Conservation (phyloP, 2,329 filamentous ascomycete species). For the Cladophialophora immunda region DNA sequence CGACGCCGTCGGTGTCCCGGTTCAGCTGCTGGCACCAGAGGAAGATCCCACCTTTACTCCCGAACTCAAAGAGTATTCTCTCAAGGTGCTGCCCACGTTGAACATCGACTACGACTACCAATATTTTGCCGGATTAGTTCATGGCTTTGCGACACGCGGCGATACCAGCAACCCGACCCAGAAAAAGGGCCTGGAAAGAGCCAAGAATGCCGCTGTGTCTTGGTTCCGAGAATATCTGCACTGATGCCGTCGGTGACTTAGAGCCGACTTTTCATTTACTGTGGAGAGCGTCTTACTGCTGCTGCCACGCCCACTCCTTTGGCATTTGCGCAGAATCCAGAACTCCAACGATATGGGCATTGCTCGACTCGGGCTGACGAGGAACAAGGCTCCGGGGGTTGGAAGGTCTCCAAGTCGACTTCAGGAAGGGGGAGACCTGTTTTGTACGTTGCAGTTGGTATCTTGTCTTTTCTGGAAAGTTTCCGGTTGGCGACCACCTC, state of each 20-base stretch:
- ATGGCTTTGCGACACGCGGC: conserved; percentile 58
- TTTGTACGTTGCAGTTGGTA: background rate
- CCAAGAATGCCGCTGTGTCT: conserved; percentile 57
- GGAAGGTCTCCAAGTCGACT: background rate
- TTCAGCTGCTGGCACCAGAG: conserved; percentile 64
- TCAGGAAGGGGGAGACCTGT: background rate
- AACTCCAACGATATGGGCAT: background rate
- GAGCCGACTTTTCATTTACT: too few relatives aligned
- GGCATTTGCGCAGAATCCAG: background rate
- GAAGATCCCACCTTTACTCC: conserved; percentile 53
- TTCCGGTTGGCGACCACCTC: background rate
- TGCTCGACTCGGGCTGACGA: background rate
- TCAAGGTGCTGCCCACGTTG: conserved; percentile 50
- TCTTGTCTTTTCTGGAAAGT: background rate
- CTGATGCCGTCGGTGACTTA: background rate
- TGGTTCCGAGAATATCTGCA: conserved; percentile 50
- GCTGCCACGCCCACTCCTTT: conserved; percentile 3
- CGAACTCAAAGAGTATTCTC: conserved; percentile 58
- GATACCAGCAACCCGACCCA: conserved; percentile 51
- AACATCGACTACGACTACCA: conserved; percentile 60
- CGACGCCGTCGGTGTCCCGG: conserved; percentile 53
- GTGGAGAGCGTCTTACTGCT: background rate
- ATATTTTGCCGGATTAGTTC: conserved; percentile 60
- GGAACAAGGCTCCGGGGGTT: background rate
- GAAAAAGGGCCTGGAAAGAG: conserved; percentile 56